Percentiles rank a stretch among this genome's conserved stretches.
Evolutionary conservation across 495 filamentous ascomycete species (phyloP).

Genomic region (Rusavskia elegans): DNA sequence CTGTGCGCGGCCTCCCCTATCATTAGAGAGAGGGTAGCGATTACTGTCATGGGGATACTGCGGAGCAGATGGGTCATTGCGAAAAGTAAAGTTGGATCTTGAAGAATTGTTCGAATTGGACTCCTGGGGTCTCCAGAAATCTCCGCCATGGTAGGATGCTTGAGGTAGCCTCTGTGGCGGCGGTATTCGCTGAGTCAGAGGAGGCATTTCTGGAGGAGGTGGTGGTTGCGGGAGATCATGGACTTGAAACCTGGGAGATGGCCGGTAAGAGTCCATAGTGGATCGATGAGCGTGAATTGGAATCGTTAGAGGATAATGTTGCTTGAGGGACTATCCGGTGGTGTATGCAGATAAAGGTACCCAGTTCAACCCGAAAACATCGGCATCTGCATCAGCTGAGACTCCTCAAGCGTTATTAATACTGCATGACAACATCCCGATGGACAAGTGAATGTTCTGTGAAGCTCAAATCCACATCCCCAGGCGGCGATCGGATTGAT

Average conservation of each 20-base stretch:
- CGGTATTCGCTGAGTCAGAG: slow-evolving; percentile 2
- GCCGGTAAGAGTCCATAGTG: not conserved
- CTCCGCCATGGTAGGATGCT: not conserved
- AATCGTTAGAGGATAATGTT: no score
- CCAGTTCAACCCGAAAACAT: no score
- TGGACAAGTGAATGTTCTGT: no score
- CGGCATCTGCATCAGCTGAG: no score
- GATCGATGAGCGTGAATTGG: not conserved
- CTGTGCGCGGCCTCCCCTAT: not conserved
- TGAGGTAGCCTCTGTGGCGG: slow-evolving; percentile 1
- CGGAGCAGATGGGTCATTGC: slow-evolving; percentile 8
- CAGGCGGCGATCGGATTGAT: no score
- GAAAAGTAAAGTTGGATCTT: slow-evolving; percentile 28
- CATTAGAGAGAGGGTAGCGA: not conserved
- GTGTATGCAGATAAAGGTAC: no score
- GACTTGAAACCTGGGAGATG: not conserved
- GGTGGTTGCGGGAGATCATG: slow-evolving; percentile 5
- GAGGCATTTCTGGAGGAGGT: slow-evolving; percentile 7
- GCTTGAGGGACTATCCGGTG: no score
- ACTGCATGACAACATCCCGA: no score
- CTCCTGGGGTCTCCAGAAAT: slow-evolving; percentile 2
- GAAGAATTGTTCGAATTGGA: not conserved
- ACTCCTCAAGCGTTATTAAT: no score
- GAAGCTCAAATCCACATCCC: no score
- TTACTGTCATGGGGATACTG: slow-evolving; percentile 5